Conservation (phyloP, 345 rosid species). For the Excoecaria agallocha region DNA sequence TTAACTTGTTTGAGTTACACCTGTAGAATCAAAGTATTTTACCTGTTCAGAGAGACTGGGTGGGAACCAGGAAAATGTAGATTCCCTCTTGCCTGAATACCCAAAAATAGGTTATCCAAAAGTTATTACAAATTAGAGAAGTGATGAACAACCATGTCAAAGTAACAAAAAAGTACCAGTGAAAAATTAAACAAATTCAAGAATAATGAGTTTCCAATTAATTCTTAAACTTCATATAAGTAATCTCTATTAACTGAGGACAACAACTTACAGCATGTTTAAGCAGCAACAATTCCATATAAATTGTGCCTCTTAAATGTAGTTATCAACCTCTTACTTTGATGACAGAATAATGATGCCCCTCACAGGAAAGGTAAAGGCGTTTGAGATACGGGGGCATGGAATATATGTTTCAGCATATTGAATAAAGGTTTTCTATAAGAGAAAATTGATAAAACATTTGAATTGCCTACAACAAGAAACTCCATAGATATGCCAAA, state of each 20-base stretch:
- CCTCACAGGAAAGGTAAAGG: background rate
- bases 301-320: background rate
- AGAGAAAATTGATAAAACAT: background rate
- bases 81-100: slow-evolving; percentile 32
- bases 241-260: background rate
- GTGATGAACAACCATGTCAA: slow-evolving; percentile 7
- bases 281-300: background rate
- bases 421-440: background rate
- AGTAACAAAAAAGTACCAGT: background rate
- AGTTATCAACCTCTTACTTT: background rate
- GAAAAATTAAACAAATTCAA: background rate
- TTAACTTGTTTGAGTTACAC: background rate
- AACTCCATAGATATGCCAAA: background rate
- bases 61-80: slow-evolving; percentile 44
- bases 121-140: background rate
- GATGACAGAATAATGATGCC: background rate
- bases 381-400: too few relatives aligned
- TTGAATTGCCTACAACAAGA: background rate
- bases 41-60: slow-evolving; percentile 46
- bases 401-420: background rate
- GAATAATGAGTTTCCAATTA: background rate
- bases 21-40: slow-evolving; percentile 1
- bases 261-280: background rate
- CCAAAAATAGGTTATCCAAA: background rate
- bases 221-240: background rate